Conservation (phyloP, 1,284 basidiomycete species). For the Irpex rosettiformis region DNA sequence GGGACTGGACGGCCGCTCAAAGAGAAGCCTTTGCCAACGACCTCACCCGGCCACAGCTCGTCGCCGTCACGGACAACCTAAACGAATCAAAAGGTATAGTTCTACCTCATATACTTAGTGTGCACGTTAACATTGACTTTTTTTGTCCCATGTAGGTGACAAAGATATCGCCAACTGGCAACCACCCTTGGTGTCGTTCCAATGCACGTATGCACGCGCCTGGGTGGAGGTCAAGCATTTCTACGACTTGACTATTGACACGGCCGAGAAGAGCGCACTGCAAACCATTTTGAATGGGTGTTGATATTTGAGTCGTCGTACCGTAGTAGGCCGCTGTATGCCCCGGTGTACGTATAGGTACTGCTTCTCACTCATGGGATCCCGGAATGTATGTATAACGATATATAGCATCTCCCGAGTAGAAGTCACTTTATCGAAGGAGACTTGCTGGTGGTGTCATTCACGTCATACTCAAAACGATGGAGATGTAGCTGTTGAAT, state of each 20-base stretch:
- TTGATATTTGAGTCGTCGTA: constrained; percentile 12
- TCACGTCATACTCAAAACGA: too few species aligned
- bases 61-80: constrained; percentile 44
- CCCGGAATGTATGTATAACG: neutral
- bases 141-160: constrained; percentile 21
- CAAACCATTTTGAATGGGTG: constrained; percentile 23
- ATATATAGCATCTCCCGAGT: neutral
- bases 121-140: neutral
- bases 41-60: constrained; percentile 46
- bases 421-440: too few species aligned
- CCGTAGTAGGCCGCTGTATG: neutral
- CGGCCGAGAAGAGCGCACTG: constrained; percentile 32
- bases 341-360: neutral
- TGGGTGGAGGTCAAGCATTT: constrained; percentile 50
- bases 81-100: constrained; percentile 37
- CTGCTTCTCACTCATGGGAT: neutral
- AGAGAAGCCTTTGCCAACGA: constrained; percentile 52
- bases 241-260: constrained; percentile 43
- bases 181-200: constrained; percentile 41
- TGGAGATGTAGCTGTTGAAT: too few species aligned
- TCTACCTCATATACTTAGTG: constrained; percentile 10
- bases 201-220: constrained; percentile 43
- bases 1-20: constrained; percentile 43
- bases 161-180: constrained; percentile 45
- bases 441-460: too few species aligned